A percentile compares a stretch with the other conserved stretches of the same genome.
These are phyloP conservation scores for Psophocarpus tetragonolobus DNA, from an alignment of 306 rosid species.

Conservation along the genomic window DNA sequence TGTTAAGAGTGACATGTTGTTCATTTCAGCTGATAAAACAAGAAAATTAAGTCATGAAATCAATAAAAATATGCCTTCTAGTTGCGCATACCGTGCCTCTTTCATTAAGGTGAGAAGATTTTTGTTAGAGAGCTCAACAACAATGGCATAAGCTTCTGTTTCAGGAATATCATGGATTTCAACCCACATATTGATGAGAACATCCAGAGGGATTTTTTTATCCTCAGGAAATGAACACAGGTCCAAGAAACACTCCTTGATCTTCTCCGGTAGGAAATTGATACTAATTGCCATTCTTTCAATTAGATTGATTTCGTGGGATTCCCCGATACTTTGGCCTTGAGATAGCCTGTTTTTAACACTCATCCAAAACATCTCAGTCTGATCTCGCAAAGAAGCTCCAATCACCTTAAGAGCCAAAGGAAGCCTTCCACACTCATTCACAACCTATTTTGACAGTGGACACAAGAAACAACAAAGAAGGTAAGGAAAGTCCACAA, in stretches of 20 bases:
- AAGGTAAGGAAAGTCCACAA: not conserved
- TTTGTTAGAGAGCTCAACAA: constrained; percentile 78
- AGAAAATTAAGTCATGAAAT: not conserved
- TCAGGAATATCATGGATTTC: constrained; percentile 76
- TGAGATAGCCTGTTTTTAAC: constrained; percentile 71
- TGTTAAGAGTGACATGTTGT: constrained; percentile 31
- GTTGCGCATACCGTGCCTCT: constrained; percentile 63
- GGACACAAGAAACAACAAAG: not conserved
- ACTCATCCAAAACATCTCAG: constrained; percentile 73
- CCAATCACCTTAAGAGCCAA: constrained; percentile 94
- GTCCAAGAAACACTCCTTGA: constrained; percentile 83
- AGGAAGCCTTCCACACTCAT: constrained; percentile 87
- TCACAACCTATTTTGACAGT: constrained; percentile 56
- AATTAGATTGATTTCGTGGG: constrained; percentile 63
- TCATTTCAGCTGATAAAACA: not conserved
- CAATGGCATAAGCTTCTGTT: constrained; percentile 73
- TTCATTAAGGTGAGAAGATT: constrained; percentile 78
- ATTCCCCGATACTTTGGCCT: constrained; percentile 75
- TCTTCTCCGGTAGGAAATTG: constrained; percentile 49
- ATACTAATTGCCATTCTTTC: constrained; percentile 74
- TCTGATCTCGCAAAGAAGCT: constrained; percentile 70
- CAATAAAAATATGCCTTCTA: not conserved
- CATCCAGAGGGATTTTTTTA: constrained; percentile 79
- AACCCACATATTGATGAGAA: constrained; percentile 83
- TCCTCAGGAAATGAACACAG: constrained; percentile 87